Evolutionary conservation across 495 filamentous ascomycete species (phyloP), one percentile per base, ranked within the genome.

Genomic region (Neurospora tetrasperma): DNA sequence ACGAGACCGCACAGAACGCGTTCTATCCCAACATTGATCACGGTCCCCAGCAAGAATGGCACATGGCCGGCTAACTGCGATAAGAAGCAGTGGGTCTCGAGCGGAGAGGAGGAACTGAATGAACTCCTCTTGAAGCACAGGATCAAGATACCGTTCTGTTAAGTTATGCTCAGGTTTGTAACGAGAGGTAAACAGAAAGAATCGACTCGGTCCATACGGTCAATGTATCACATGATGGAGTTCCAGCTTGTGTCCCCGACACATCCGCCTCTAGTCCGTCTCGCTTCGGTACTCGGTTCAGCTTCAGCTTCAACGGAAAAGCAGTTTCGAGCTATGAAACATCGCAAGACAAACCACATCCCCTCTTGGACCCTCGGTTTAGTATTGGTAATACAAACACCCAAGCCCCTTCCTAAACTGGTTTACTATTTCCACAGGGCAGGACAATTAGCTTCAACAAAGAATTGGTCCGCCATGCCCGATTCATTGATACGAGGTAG

Each of bases 11-110:
- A 12, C 89, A 89, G 81, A 83, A 90, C 72, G 83, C 85, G 18
- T 74, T 89, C n/a, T 88, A 89, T 78, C 87, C 86, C 5, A 89
- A 89, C 69, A 85, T 86, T 0, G 88, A n/a, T 89, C 59, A 74
- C 89, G 70, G 83, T 86, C 4, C 87, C 88, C 0, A 88, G 88
- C 0, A 84, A 85, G 73, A 84, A 80, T 72, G 88, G 88, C 0
- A 86, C 89, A 62, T 89, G 87, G 88, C 86, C 86, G 5, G 84
- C 83, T 76, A 89, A 31, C 27, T 31, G 27, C 76, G 7, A 66
- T 4, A 66, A 74, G 80, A 38, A 76, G 76, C 12, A 73, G 78
- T 11, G 80, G 77, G 16, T 83, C 78, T 80, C 80, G 82, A 74
- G 81, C 82, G 80, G 78, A 76, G 1, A 75, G 71, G 40, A 77